These are phyloP conservation scores for Suillus subalutaceus DNA, from an alignment of 768 basidiomycete species.

Conservation along the genomic window DNA sequence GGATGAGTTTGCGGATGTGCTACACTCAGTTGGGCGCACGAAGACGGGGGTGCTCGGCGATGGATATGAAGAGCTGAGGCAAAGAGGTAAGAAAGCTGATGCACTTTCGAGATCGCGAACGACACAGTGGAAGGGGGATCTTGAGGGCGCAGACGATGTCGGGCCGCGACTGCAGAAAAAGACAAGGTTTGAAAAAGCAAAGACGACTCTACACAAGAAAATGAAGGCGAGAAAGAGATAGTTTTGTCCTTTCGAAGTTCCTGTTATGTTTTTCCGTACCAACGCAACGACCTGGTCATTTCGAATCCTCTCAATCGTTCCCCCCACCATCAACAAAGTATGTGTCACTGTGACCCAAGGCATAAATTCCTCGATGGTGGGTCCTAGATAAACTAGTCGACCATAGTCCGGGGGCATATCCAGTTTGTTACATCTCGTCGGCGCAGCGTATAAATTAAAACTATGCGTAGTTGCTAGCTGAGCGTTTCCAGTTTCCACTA, in stretches of 20 bases:
- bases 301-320: not conserved
- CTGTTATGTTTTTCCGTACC: not conserved
- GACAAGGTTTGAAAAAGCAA: slow-evolving; percentile 47
- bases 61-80: slow-evolving; percentile 82
- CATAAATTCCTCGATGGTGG: no score
- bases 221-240: slow-evolving; percentile 24
- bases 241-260: not conserved
- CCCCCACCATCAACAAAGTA: not conserved
- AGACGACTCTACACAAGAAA: slow-evolving; percentile 38
- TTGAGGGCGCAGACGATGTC: slow-evolving; percentile 32
- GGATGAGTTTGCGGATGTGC: slow-evolving; percentile 83
- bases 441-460: no score
- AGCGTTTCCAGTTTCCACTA: no score
- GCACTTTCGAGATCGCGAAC: slow-evolving; percentile 61
- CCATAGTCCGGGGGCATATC: no score
- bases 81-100: slow-evolving; percentile 63
- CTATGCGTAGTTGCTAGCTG: not conserved
- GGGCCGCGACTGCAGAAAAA: slow-evolving; percentile 39
- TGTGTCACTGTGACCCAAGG: no score
- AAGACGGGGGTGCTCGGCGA: slow-evolving; percentile 51
- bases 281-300: not conserved
- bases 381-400: no score
- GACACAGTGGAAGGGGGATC: slow-evolving; percentile 29
- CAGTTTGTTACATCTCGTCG: no score
- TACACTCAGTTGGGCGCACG: slow-evolving; percentile 59